These are phyloP conservation scores for Aspergillus sp. DNA, from an alignment of 2,329 filamentous ascomycete species.

Conservation along the genomic window DNA sequence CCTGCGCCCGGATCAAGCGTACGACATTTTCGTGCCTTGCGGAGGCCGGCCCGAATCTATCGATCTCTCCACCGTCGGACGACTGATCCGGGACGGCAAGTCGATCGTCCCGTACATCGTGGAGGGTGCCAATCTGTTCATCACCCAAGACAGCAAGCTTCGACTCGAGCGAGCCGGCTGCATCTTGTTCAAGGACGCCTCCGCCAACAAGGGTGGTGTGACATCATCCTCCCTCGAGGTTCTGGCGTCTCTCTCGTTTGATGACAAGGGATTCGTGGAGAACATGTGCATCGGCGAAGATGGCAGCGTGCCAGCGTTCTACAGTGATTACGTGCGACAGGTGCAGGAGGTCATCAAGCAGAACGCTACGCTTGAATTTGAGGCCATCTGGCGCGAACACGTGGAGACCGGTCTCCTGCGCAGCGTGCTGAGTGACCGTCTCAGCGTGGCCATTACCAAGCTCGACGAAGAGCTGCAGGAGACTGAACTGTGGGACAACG, in stretches of 20 bases:
- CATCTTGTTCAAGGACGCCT: conserved; percentile 95
- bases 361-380: conserved; percentile 91
- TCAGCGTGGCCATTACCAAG: conserved; percentile 91
- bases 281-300: conserved; percentile 88
- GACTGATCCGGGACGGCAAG: conserved; percentile 89
- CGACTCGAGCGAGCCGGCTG: conserved; percentile 93
- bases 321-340: conserved; percentile 85
- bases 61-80: conserved; percentile 81
- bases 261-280: conserved; percentile 81
- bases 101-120: conserved; percentile 88
- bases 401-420: conserved; percentile 75
- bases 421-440: conserved; percentile 85
- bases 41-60: conserved; percentile 96
- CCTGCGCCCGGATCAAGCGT: conserved; percentile 71
- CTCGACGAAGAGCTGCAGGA: conserved; percentile 94
- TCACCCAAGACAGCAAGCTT: conserved; percentile 96
- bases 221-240: conserved; percentile 97
- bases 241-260: conserved; percentile 88
- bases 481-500: conserved; percentile 86
- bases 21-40: conserved; percentile 91
- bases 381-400: conserved; percentile 96
- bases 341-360: conserved; percentile 89
- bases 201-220: conserved; percentile 97
- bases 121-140: conserved; percentile 96
- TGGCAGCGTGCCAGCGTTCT: conserved; percentile 82